Base-by-base conservation (phyloP, 768 basidiomycete species). In the Naematelia aurantialba region DNA sequence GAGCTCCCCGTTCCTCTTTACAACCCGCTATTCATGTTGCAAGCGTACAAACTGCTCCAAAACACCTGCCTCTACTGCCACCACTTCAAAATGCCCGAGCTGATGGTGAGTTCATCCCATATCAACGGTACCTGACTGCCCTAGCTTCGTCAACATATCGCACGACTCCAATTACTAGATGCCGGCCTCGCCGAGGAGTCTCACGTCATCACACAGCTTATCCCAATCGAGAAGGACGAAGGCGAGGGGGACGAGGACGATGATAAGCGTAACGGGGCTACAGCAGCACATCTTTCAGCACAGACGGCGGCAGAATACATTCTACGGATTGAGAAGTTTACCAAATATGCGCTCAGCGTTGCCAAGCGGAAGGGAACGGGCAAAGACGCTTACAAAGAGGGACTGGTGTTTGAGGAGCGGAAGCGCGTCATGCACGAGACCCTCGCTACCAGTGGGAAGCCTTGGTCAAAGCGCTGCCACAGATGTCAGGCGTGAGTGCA, bases 41-140 rank as follows among this genome's bases (percentile, higher is more conserved):
- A 93, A 69, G 86, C 88, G 81, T 93, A 86, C 75, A 87, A 87
- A 63, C 79, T 98, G 47, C 80, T 99, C 21, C 85, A 93, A 58
- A 87, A 87, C 34, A 85, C 85, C 13, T 99, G 96, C 80, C 79
- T 94, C 76, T 98, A 89, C 79, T 99, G 96, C 78, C 96, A 99
- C 77, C 83, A 81, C 63, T 96, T 97, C 79, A 91, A 92, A 79
- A 78, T 87, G 70, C 82, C 82, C 64, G 82, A 86, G 72, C 81
- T 84, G n/a, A 81, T 83, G 79, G 90, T 91, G 44, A 57, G 76
- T 70, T 24, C 3, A n/a, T 11, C 14, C 42, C 14, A 53, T 46
- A 19, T n/a, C 47, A 19, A 25, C 21, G 26, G 5, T 51, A 4
- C 13, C 31, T 65, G 54, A 51, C 30, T 14, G 44, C 30, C 56